Percentiles rank a stretch among this genome's conserved stretches.
Conservation (phyloP, 352 stramenopile genomes). For the Phytopythium ostracodes region DNA sequence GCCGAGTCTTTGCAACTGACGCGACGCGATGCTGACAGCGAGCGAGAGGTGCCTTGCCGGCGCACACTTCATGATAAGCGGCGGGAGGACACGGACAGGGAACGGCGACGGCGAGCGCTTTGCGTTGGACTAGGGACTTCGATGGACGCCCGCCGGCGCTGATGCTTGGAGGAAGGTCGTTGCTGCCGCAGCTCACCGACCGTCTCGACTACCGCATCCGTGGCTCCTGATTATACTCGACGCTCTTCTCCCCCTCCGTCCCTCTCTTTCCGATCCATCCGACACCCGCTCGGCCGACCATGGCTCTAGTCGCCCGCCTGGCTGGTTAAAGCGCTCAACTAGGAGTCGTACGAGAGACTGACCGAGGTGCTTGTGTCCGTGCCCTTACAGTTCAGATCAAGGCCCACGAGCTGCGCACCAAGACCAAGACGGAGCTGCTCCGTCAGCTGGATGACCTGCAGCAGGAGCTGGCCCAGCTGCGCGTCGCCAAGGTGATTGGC, state of each 20-base stretch:
- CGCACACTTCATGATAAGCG: not conserved
- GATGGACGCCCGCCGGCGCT: no score
- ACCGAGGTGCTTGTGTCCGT: slow-evolving; percentile 16
- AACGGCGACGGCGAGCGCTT: no score
- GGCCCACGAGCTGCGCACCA: slow-evolving; percentile 96
- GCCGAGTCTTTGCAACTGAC: no score
- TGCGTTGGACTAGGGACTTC: no score
- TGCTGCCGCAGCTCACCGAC: no score
- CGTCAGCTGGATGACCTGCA: slow-evolving; percentile 98
- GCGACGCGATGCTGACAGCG: not conserved
- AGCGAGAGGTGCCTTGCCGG: not conserved
- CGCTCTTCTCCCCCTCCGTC: not conserved
- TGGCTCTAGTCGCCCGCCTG: not conserved
- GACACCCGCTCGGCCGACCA: not conserved
- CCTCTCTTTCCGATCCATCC: no score
- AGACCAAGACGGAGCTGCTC: slow-evolving; percentile 98
- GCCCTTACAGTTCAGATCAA: slow-evolving; percentile 89
- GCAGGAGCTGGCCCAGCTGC: slow-evolving; percentile 96
- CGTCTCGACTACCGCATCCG: no score
- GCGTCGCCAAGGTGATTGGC: slow-evolving; percentile 98
- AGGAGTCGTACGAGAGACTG: slow-evolving; percentile 8
- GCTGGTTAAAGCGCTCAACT: no score
- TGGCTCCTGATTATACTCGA: not conserved
- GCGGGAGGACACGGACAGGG: no score
- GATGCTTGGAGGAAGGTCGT: no score